Conservation (phyloP, 352 stramenopile genomes). For the Globisporangium orthogonon region DNA sequence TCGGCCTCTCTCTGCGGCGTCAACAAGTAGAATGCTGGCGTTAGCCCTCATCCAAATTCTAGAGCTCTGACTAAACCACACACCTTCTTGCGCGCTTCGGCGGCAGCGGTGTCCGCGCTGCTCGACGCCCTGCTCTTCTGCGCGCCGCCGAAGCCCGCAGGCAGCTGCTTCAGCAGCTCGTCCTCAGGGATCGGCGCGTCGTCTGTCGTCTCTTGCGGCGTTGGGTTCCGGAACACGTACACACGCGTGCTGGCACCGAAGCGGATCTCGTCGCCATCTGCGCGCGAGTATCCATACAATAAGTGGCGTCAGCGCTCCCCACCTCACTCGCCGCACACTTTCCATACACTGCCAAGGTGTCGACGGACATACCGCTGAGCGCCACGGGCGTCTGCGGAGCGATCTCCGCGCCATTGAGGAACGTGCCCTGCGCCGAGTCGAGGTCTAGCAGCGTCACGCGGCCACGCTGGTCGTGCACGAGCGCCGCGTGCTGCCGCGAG, state of each 20-base stretch:
- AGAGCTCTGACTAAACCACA: not conserved
- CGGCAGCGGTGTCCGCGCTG: not conserved
- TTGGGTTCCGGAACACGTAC: conserved; percentile 38
- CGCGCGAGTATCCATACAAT: not conserved
- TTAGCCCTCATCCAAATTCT: not conserved
- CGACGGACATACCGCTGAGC: conserved; percentile 25
- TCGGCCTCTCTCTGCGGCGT: conserved; percentile 41
- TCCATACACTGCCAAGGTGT: too few species aligned
- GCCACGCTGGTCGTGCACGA: conserved; percentile 60
- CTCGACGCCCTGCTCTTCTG: conserved; percentile 12
- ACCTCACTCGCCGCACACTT: too few species aligned
- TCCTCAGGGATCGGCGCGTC: conserved; percentile 2
- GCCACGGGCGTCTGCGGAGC: conserved; percentile 29
- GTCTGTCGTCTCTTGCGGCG: conserved; percentile 6
- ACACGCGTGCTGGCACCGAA: conserved; percentile 61
- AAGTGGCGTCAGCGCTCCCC: not conserved
- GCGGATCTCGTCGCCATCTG: conserved; percentile 41
- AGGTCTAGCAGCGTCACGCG: conserved; percentile 66
- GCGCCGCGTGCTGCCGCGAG: conserved; percentile 70
- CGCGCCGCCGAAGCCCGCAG: conserved; percentile 31
- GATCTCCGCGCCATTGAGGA: conserved; percentile 69
- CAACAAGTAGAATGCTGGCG: not conserved
- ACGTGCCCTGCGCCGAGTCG: conserved; percentile 79
- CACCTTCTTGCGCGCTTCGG: conserved; percentile 34
- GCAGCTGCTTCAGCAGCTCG: conserved; percentile 28